These are phyloP conservation scores for Candida namnaoensis DNA, from an alignment of 805 yeast genomes.

Conservation along the genomic window DNA sequence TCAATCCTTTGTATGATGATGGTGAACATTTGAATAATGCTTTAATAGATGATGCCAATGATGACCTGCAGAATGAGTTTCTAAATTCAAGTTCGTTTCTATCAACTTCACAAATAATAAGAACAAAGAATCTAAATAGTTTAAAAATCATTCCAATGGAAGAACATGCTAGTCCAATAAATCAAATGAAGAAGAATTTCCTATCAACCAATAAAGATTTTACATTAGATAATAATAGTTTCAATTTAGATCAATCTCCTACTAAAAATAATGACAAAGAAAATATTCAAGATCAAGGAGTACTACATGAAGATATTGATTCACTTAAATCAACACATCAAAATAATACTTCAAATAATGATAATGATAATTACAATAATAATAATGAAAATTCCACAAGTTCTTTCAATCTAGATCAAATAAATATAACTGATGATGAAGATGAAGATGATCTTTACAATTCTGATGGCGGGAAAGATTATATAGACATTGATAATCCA, in stretches of 20 bases:
- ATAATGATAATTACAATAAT: no score
- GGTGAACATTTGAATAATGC: not conserved
- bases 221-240: not conserved
- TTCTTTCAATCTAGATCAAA: not conserved
- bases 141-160: slow-evolving; percentile 3
- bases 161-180: slow-evolving; percentile 11
- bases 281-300: not conserved
- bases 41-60: slow-evolving; percentile 1
- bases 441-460: slow-evolving; percentile 11
- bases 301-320: not conserved
- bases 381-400: no score
- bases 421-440: slow-evolving; percentile 1
- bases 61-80: slow-evolving; percentile 12
- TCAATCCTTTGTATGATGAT: not conserved
- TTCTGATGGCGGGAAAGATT: slow-evolving; percentile 1
- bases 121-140: slow-evolving; percentile 11
- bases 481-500: slow-evolving; percentile 18
- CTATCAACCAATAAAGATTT: not conserved
- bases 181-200: not conserved
- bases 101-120: slow-evolving; percentile 16
- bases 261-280: not conserved
- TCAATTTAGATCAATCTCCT: no score
- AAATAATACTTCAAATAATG: not conserved
- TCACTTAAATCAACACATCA: not conserved
- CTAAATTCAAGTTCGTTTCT: slow-evolving; percentile 18